Conservation (phyloP, 2,329 filamentous ascomycete genomes). For the Colletotrichum gigasporum region DNA sequence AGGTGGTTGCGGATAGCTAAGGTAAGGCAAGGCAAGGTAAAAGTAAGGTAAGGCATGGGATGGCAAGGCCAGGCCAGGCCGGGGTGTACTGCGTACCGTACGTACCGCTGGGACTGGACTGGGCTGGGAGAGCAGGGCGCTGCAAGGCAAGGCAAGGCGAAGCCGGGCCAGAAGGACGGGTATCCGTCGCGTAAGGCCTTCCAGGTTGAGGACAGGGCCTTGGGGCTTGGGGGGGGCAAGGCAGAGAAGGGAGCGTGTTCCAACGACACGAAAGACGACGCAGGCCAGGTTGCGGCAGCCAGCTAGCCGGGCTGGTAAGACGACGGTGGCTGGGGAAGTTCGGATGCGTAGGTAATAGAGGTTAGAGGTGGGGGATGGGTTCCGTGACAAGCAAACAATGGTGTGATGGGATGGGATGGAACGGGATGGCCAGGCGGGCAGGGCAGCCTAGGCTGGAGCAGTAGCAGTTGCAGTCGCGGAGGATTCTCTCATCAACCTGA, state of each 20-base stretch:
- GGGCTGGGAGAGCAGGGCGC: not conserved
- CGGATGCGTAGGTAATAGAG: constrained; percentile 18
- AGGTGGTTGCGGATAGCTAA: constrained; percentile 19
- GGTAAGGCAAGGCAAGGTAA: constrained; percentile 4
- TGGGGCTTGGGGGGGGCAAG: no score
- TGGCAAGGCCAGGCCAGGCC: constrained; percentile 7
- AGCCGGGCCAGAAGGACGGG: no score
- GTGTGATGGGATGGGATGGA: constrained; percentile 20
- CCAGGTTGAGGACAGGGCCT: no score
- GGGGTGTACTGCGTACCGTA: no score
- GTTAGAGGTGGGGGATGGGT: constrained; percentile 25
- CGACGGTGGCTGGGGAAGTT: constrained; percentile 26
- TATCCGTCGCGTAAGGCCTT: no score
- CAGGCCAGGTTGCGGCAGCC: not conserved
- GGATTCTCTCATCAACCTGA: constrained; percentile 9
- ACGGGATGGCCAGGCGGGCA: constrained; percentile 1
- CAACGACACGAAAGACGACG: not conserved
- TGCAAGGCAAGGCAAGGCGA: not conserved
- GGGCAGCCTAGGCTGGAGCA: not conserved
- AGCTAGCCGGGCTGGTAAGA: not conserved
- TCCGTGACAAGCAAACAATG: constrained; percentile 25
- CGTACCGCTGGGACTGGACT: no score
- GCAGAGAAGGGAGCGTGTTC: not conserved
- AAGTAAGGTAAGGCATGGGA: not conserved
- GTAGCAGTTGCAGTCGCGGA: not conserved